Conservation (phyloP, 331 rosid species). For the Quercus tomentella region DNA sequence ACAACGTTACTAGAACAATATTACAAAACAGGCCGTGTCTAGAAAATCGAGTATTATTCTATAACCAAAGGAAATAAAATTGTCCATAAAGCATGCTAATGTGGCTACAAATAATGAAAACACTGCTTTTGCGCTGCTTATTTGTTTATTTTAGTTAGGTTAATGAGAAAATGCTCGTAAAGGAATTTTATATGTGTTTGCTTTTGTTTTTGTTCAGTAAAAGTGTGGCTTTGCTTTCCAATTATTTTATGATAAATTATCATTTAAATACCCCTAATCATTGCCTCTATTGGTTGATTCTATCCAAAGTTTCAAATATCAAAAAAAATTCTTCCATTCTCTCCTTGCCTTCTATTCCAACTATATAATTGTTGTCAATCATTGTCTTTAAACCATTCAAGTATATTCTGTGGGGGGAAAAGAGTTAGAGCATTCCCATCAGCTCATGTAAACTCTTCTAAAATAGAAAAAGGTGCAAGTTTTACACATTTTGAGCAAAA, state of each 20-base stretch:
- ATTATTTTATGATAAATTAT: not conserved
- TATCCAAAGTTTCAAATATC: not conserved
- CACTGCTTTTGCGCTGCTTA: slow-evolving; percentile 14
- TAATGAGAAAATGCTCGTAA: not conserved
- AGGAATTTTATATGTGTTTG: slow-evolving; percentile 16
- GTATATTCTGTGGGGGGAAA: too few species aligned
- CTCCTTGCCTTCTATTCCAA: too few species aligned
- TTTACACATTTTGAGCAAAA: too few species aligned
- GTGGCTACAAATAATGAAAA: slow-evolving; percentile 27
- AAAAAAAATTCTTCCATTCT: not conserved
- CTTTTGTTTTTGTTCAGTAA: slow-evolving; percentile 18
- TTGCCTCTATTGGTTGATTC: slow-evolving; percentile 1
- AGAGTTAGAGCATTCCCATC: too few species aligned
- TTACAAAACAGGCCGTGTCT: not conserved
- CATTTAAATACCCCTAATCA: slow-evolving; percentile 7
- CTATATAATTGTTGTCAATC: too few species aligned
- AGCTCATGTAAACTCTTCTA: too few species aligned
- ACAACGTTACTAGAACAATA: too few species aligned
- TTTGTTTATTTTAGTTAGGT: not conserved
- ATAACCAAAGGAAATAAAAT: not conserved
- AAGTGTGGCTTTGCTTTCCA: slow-evolving; percentile 23
- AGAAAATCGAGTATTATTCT: slow-evolving; percentile 20
- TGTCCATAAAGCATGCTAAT: slow-evolving; percentile 24
- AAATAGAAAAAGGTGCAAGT: too few species aligned
- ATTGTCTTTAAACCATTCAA: too few species aligned